Evolutionary conservation across 208 protist species (phyloP), one percentile per base, ranked within the genome.

Genomic region (Endotrypanum monterogeii): DNA sequence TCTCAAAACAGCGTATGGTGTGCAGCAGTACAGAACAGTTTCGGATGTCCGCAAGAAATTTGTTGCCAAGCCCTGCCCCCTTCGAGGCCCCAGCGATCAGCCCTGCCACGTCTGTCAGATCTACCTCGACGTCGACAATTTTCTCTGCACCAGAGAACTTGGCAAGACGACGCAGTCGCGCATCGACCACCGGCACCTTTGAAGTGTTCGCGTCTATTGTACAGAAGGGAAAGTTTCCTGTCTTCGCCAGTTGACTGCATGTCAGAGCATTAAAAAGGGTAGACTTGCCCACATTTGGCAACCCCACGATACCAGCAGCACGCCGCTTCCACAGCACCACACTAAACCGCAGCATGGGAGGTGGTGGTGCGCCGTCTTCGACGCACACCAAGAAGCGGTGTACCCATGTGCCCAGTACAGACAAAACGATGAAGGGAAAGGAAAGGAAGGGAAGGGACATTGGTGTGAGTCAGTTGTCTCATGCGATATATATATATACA

Each of bases 201-300:
- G 90, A 83, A 0, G 94, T 68, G 79, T 97, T 98, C 25, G 96
- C 92, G 74, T 98, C 83, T 57, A 98, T 98, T 1, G 96, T 98
- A 73, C 94, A 98, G 71, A 98, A 98, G 11, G 94, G 93, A 44
- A 93, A 98, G 75, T 98, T 98, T 6, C 89, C 94, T n/a, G 96
- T 96, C 77, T 97, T 95, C 35, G 92, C 94, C 35, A 91, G 80
- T 69, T 91, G 79, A 37, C 86, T 90, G 78, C 90, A 94, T 25
- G 96, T 98, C 54, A 98, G 84, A 16, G 92, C 94, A 87, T 98
- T 98, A 72, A 98, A 98, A 28, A 98, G 81, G 60, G 95, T 98
- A 0, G 93, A 97, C 78, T 98, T 98, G 28, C 95, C 95, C 39
- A 97, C 89, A 78, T 98, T 97, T 2, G 95, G 92, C 14, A 97